phyloP scores from a whole-genome alignment of 116 monocot species.

The Iris pallida region DNA sequence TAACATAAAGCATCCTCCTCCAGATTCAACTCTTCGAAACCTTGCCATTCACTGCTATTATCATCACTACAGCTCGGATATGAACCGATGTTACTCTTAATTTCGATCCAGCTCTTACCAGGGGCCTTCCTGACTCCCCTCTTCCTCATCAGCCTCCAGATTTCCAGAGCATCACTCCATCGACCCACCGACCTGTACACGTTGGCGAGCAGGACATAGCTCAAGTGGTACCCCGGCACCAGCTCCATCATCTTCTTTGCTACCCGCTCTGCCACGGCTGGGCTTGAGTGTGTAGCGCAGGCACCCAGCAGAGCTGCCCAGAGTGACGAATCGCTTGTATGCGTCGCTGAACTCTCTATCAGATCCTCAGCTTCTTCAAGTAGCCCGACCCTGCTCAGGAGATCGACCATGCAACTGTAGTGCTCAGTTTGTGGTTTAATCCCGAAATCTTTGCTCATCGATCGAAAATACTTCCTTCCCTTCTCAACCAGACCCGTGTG shows the following conservation, averaged over 20 bases:
- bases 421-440: slow-evolving; percentile 62
- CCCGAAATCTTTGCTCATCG: slow-evolving; percentile 39
- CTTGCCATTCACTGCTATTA: background rate
- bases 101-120: slow-evolving; percentile 67
- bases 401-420: slow-evolving; percentile 78
- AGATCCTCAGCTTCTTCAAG: slow-evolving; percentile 74
- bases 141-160: slow-evolving; percentile 55
- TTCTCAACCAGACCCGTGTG: slow-evolving; percentile 62
- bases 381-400: slow-evolving; percentile 59
- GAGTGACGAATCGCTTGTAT: slow-evolving; percentile 36
- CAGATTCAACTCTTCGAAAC: background rate
- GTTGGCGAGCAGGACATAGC: slow-evolving; percentile 80
- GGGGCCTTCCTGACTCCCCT: slow-evolving; percentile 49
- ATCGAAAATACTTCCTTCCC: slow-evolving; percentile 46
- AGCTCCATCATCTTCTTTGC: slow-evolving; percentile 75
- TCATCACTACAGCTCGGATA: background rate
- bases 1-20: no score
- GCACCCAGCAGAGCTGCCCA: slow-evolving; percentile 75
- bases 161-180: slow-evolving; percentile 65
- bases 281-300: slow-evolving; percentile 43
- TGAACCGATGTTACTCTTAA: background rate
- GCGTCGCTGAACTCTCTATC: slow-evolving; percentile 20
- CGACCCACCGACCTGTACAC: slow-evolving; percentile 49
- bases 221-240: slow-evolving; percentile 60
- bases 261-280: slow-evolving; percentile 52